Evolutionary conservation across 768 basidiomycete genomes (phyloP).

Genomic region (Crassisporium funariophilum): DNA sequence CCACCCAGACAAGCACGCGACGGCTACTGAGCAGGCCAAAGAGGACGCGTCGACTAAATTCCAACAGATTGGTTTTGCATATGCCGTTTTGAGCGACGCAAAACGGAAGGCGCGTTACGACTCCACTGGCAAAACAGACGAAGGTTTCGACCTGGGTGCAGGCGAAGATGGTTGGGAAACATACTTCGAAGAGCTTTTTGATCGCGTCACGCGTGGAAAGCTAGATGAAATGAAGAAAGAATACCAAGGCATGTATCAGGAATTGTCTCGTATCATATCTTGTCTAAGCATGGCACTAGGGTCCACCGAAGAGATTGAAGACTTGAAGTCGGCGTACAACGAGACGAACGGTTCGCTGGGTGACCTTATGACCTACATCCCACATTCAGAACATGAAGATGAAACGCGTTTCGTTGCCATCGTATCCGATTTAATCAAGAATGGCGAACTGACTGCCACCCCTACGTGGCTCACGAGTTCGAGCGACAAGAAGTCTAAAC

Average conservation of each 20-base stretch:
- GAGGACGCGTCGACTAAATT: constrained; percentile 77
- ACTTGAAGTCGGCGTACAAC: constrained; percentile 75
- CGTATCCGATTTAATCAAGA: constrained; percentile 67
- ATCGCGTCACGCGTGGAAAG: constrained; percentile 80
- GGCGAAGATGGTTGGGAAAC: constrained; percentile 93
- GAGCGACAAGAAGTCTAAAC: constrained; percentile 79
- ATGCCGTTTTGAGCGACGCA: constrained; percentile 82
- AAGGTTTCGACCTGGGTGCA: constrained; percentile 67
- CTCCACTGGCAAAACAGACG: constrained; percentile 81
- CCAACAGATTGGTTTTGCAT: constrained; percentile 94
- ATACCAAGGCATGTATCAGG: constrained; percentile 74
- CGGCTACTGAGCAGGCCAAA: constrained; percentile 58
- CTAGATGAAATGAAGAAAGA: constrained; percentile 92
- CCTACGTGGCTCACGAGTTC: constrained; percentile 68
- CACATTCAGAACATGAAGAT: constrained; percentile 82
- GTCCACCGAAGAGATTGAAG: constrained; percentile 81
- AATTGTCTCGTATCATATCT: not conserved
- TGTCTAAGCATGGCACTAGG: constrained; percentile 34
- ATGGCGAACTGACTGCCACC: constrained; percentile 57
- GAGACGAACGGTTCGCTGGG: constrained; percentile 74
- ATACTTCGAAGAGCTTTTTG: constrained; percentile 91
- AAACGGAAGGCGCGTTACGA: constrained; percentile 80
- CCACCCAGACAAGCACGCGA: constrained; percentile 91
- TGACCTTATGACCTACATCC: constrained; percentile 82
- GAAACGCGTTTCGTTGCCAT: constrained; percentile 79